phyloP scores from a whole-genome alignment of 2,329 filamentous ascomycete genomes.

The Alternaria sp. region DNA sequence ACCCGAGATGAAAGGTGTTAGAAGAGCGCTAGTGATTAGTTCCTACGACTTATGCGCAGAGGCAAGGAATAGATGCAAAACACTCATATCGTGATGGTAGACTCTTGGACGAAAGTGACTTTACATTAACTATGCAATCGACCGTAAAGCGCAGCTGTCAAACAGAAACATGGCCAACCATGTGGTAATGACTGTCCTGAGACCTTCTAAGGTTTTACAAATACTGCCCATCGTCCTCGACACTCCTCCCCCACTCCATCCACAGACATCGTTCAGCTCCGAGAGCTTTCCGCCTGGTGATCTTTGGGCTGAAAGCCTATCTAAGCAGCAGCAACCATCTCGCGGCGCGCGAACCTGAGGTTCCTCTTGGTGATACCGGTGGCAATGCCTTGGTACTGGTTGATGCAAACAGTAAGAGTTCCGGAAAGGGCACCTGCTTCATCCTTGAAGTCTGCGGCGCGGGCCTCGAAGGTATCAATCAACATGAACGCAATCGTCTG shows the following conservation, averaged over 20 bases:
- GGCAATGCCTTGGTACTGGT: background rate
- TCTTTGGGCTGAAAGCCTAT: background rate
- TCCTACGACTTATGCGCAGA: background rate
- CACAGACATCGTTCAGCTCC: background rate
- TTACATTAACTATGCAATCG: background rate
- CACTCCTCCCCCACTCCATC: background rate
- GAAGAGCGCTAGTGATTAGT: background rate
- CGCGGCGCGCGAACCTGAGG: background rate
- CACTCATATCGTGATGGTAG: background rate
- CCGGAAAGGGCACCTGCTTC: background rate
- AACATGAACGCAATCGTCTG: constrained; percentile 2
- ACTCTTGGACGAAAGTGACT: background rate
- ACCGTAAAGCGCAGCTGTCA: background rate
- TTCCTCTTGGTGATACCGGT: background rate
- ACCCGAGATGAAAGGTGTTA: background rate
- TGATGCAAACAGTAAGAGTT: background rate
- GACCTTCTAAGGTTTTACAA: background rate
- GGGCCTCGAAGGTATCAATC: background rate
- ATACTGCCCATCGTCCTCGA: background rate
- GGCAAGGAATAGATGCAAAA: background rate
- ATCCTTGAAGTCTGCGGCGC: background rate
- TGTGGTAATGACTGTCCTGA: background rate
- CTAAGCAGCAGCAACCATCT: background rate
- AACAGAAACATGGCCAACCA: background rate
- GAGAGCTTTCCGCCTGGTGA: background rate